Base-by-base conservation (phyloP, 1,139 yeast genomes). In the Pneumocystis jirovecii region DNA sequence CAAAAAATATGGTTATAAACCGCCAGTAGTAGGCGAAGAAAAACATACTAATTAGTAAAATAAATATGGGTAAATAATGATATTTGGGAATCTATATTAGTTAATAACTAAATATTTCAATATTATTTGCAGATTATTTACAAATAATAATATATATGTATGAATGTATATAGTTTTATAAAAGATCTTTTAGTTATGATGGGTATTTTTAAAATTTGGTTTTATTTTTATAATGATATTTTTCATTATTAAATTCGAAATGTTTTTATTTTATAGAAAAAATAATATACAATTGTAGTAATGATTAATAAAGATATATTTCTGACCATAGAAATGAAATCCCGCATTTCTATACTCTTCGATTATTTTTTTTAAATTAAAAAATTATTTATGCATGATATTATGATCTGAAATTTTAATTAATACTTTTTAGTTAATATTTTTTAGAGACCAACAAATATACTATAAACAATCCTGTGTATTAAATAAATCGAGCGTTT, bases 1-100 rank as follows among this genome's bases (percentile, higher is more conserved):
- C 1, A 81, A 84, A 67, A 76, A 76, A 62, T 73, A 80, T 56
- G 82, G 84, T 70, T 86, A 82, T 75, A 81, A 78, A 69, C 87
- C 86, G 2, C 89, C 89, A 17, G 61, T 61, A 8, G 31, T 31
- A 21, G 25, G 3, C n/a, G 62, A 64, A 7, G 34, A 31, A 40
- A 15, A n/a, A 29, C 1, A 12, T 2, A 50, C 10, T 25, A 25
- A 50, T 17, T 21, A 4, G 4, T 25, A 50, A 15, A 15, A 8
- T 50, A 12, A 50, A 21, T 25, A 25, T 25, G 31, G 5, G 21
- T n/a, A 31, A 31, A 25, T 50, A 25, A 10, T 8, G n/a, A 50
- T 12, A 25, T 50, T 8, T 25, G 21, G 29, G 21, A 10, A 12
- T 50, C 17, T 25, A 40, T 25, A 40, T 2, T 15, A 40, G 19